A percentile compares a stretch with the other conserved stretches of the same genome.
Conservation (phyloP, 495 filamentous ascomycete species). For the Achaetomiella virescens region DNA sequence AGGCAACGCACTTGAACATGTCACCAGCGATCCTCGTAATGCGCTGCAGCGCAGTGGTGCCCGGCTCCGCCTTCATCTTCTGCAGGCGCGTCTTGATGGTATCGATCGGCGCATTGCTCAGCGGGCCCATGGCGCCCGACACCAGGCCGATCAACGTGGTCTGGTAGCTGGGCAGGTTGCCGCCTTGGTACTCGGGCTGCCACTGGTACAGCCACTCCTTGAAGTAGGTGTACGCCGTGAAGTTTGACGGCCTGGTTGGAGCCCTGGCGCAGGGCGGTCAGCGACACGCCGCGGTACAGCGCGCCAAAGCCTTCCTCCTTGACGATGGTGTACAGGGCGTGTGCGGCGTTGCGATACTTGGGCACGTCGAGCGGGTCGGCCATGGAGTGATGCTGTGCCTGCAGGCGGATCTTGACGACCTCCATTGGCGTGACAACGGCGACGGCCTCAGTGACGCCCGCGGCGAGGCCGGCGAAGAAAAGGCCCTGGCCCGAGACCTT, state of each 20-base stretch:
- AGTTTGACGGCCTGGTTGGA: conserved; percentile 98
- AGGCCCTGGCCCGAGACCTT: conserved; percentile 65
- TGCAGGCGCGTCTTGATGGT: conserved; percentile 98
- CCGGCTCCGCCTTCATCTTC: conserved; percentile 75
- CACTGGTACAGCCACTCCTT: conserved; percentile 65
- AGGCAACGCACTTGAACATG: conserved; percentile 74
- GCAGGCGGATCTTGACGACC: conserved; percentile 94
- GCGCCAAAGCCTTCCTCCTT: conserved; percentile 83
- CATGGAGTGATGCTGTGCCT: conserved; percentile 94
- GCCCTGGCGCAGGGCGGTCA: conserved; percentile 90
- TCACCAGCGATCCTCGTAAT: conserved; percentile 74
- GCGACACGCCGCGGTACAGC: conserved; percentile 84
- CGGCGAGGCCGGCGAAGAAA: conserved; percentile 85
- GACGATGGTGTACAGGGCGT: conserved; percentile 88
- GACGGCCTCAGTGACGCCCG: conserved; percentile 94
- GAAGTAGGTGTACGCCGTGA: conserved; percentile 95
- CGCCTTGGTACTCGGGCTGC: conserved; percentile 53
- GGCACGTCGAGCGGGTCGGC: conserved; percentile 85
- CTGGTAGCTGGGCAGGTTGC: conserved; percentile 77
- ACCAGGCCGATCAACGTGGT: conserved; percentile 88
- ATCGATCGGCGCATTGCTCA: conserved; percentile 96
- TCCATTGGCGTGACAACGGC: conserved; percentile 97
- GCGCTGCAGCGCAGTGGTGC: conserved; percentile 68
- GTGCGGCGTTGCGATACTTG: conserved; percentile 96
- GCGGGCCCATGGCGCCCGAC: conserved; percentile 87